A percentile compares a stretch with the other conserved stretches of the same genome.
Conservation (phyloP, 208 protist genomes). For the Crithidia thermophila region DNA sequence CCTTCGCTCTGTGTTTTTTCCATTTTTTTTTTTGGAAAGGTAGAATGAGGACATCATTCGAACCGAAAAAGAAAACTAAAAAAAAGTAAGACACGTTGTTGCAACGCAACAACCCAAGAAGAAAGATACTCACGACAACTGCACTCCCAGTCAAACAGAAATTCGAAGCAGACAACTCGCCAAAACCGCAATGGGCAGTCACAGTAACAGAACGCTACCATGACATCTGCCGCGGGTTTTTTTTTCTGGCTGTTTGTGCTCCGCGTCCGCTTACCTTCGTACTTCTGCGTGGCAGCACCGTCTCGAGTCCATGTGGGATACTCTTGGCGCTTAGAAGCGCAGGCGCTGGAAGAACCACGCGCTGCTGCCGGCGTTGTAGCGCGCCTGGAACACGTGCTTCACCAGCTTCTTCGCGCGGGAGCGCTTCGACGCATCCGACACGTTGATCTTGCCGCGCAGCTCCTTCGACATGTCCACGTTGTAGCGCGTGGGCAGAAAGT, state of each 20-base stretch:
- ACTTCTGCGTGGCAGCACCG: no score
- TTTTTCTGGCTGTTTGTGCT: not conserved
- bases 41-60: not conserved
- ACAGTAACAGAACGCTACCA: no score
- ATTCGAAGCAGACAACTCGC: not conserved
- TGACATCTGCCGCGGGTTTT: no score
- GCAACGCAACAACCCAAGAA: not conserved
- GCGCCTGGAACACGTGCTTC: constrained; percentile 93
- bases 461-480: constrained; percentile 93
- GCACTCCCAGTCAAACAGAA: not conserved
- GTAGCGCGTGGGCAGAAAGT: constrained; percentile 98
- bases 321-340: not conserved
- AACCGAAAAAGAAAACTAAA: not conserved
- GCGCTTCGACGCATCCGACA: constrained; percentile 91
- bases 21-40: no score
- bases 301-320: not conserved
- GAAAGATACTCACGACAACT: not conserved
- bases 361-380: constrained; percentile 97
- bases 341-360: constrained; percentile 98
- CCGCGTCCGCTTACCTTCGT: no score
- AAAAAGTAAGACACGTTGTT: not conserved
- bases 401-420: constrained; percentile 83
- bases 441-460: constrained; percentile 92
- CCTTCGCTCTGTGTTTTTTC: no score
- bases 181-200: no score